phyloP scores from a whole-genome alignment of 2,329 filamentous ascomycete genomes.

The Aspergillus ustus region DNA sequence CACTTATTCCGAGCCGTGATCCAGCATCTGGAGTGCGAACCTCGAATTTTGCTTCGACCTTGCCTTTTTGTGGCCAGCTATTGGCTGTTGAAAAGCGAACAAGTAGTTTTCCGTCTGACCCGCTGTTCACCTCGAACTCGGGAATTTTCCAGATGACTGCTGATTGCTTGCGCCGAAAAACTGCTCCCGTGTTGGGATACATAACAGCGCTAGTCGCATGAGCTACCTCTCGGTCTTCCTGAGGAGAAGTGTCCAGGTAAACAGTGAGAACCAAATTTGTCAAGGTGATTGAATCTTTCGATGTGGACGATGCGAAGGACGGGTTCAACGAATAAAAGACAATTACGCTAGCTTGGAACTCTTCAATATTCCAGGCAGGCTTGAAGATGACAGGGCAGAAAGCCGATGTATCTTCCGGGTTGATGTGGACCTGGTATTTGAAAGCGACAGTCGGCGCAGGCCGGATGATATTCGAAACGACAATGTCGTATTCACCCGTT shows the following conservation, averaged over 20 bases:
- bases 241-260: slow-evolving; percentile 45
- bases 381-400: slow-evolving; percentile 76
- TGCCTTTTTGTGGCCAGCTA: slow-evolving; percentile 71
- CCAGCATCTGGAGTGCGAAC: slow-evolving; percentile 59
- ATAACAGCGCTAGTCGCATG: slow-evolving; percentile 50
- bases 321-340: slow-evolving; percentile 86
- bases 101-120: slow-evolving; percentile 72
- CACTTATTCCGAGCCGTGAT: slow-evolving; percentile 68
- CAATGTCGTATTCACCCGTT: slow-evolving; percentile 79
- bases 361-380: slow-evolving; percentile 81
- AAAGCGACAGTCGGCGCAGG: slow-evolving; percentile 75
- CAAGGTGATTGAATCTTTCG: slow-evolving; percentile 57
- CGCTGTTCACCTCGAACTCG: slow-evolving; percentile 58
- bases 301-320: slow-evolving; percentile 55
- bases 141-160: slow-evolving; percentile 52
- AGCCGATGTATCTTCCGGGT: slow-evolving; percentile 58
- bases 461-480: slow-evolving; percentile 71
- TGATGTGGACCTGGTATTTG: slow-evolving; percentile 85
- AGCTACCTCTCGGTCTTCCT: slow-evolving; percentile 46
- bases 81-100: slow-evolving; percentile 79
- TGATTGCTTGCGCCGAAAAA: slow-evolving; percentile 52
- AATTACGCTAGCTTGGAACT: slow-evolving; percentile 83
- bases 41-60: slow-evolving; percentile 85
- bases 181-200: slow-evolving; percentile 50
- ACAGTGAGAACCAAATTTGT: slow-evolving; percentile 78